phyloP scores from a whole-genome alignment of 441 rosid genomes.

The Theobroma grandiflorum region DNA sequence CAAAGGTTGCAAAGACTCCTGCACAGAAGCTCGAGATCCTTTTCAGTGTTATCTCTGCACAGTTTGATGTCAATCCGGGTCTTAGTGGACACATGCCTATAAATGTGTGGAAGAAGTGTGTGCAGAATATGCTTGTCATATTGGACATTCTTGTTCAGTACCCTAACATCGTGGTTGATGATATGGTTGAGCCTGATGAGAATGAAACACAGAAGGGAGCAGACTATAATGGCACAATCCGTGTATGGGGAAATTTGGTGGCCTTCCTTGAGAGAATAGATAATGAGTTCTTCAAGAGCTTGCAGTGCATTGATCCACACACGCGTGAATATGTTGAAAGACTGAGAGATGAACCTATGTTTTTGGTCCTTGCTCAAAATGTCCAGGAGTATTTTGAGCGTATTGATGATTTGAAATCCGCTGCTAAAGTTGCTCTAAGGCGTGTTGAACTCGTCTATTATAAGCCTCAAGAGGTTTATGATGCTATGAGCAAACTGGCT shows the following conservation, averaged over 20 bases:
- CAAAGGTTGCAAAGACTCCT: conserved; percentile 80
- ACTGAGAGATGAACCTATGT: conserved; percentile 69
- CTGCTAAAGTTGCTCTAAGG: conserved; percentile 65
- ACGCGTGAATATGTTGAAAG: conserved; percentile 74
- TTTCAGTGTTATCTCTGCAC: conserved; percentile 72
- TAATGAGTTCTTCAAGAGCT: conserved; percentile 74
- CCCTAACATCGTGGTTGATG: conserved; percentile 63
- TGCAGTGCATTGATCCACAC: conserved; percentile 82
- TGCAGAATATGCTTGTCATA: conserved; percentile 63
- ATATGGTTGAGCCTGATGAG: conserved; percentile 68
- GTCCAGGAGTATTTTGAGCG: conserved; percentile 68
- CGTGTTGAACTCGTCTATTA: conserved; percentile 74
- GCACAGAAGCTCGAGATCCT: conserved; percentile 82
- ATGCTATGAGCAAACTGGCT: conserved; percentile 74
- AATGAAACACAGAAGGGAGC: conserved; percentile 70
- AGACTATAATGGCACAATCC: conserved; percentile 56
- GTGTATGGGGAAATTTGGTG: conserved; percentile 76
- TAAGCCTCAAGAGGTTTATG: conserved; percentile 75
- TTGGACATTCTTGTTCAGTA: conserved; percentile 69
- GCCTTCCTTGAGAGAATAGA: conserved; percentile 79
- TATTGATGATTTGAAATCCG: conserved; percentile 60
- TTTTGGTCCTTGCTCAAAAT: conserved; percentile 67
- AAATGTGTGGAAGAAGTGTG: conserved; percentile 76
- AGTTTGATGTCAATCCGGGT: conserved; percentile 78
- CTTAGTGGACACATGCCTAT: conserved; percentile 80